Base-by-base conservation (phyloP, 257 asterid species). In the Nicotiana benthamiana region DNA sequence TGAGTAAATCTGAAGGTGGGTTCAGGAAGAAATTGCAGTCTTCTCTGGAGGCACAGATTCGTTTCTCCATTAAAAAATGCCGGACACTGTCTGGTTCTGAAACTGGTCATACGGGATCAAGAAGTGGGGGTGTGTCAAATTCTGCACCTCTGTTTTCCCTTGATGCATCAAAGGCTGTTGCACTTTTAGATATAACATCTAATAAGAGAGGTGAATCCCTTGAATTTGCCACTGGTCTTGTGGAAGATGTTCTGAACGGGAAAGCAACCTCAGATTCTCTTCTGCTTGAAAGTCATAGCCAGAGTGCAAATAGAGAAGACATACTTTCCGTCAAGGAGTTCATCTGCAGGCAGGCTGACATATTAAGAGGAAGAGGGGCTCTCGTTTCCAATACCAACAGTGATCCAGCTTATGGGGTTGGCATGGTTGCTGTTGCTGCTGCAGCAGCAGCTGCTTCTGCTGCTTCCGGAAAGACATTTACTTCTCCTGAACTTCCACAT, bases 341-440 rank as follows among this genome's bases (percentile, higher is more conserved):
- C 89, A 92, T 96, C 78, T 82, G 59, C 60, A 90, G 92, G 85
- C 98, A 96, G 83, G 84, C 90, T 83, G 95, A 91, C 86, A 87
- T 94, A 80, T 82, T 93, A 46, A 89, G 95, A 86, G 99, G 98
- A 79, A 91, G 87, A 89, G 97, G 97, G 81, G 81, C 90, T 83
- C 84, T 81, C 82, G 89, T 85, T 85, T 68, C 91, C 46, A 84
- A 83, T 82, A 83, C 88, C 84, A 89, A 60, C 83, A 87, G 88
- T 79, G 88, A 93, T 80, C 83, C 97, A 62, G 84, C 88, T 83
- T 88, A 90, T 5, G 94, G 94, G 40, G 96, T 83, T 77, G 98
- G 98, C 84, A 93, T 93, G 97, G 94, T 89, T 82, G 98, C 97
- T 40, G 97, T 92, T 62, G 97, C 97, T 11, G 97, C 98, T 0